These are phyloP conservation scores for Artemisia argyi DNA, from an alignment of 129 eudicot genomes.

Conservation along the genomic window DNA sequence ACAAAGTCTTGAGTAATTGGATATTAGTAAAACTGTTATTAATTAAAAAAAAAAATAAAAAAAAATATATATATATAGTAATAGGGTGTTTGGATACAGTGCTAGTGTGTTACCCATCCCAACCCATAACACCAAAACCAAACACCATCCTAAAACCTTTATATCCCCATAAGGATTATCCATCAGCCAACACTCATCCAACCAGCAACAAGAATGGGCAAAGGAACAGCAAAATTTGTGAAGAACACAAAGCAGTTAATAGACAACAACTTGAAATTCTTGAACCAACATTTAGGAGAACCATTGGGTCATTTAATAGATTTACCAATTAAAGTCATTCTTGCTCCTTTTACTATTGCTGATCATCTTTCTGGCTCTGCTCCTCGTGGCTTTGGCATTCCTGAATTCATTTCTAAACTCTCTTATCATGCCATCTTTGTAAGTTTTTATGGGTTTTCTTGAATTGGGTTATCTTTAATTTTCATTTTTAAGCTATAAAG, in stretches of 20 bases:
- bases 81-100: too few relatives aligned
- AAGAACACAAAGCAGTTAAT: slow-evolving; percentile 32
- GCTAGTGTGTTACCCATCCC: too few relatives aligned
- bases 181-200: too few relatives aligned
- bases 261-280: slow-evolving; percentile 34
- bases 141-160: too few relatives aligned
- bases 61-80: too few relatives aligned
- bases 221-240: slow-evolving; percentile 42
- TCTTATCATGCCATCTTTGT: slow-evolving; percentile 79
- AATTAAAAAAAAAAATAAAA: too few relatives aligned
- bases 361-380: slow-evolving; percentile 76
- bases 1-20: too few relatives aligned
- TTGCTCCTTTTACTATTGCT: slow-evolving; percentile 64
- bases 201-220: slow-evolving; percentile 33
- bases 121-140: too few relatives aligned
- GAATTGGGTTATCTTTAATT: too few relatives aligned
- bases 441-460: slow-evolving; percentile 14
- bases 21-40: too few relatives aligned
- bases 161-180: too few relatives aligned
- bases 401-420: slow-evolving; percentile 76
- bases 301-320: slow-evolving; percentile 49
- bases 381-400: slow-evolving; percentile 93
- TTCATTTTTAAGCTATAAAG: not conserved
- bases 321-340: slow-evolving; percentile 56
- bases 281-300: slow-evolving; percentile 54